phyloP scores from a whole-genome alignment of 2,329 filamentous ascomycete genomes.

The Tolypocladium amazonense region DNA sequence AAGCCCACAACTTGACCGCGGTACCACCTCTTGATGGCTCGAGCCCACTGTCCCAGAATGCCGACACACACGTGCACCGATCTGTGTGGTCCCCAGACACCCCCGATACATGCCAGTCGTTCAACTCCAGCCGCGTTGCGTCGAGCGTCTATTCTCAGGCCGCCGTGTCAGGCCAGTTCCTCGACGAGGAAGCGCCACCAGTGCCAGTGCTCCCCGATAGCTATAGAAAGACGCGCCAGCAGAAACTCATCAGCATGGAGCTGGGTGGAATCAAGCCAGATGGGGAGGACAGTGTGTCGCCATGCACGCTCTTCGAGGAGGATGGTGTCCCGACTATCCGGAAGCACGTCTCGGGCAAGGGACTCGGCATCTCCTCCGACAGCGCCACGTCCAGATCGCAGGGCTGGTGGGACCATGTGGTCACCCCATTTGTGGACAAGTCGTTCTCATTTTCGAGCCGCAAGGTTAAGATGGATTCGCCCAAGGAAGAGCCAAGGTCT shows the following conservation, averaged over 20 bases:
- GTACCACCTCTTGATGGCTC: not conserved
- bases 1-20: not conserved
- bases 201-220: conserved; percentile 45
- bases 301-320: conserved; percentile 61
- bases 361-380: conserved; percentile 25
- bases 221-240: conserved; percentile 22
- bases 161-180: conserved; percentile 23
- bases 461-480: conserved; percentile 19
- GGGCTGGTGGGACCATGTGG: conserved; percentile 73
- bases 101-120: conserved; percentile 35
- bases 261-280: conserved; percentile 18
- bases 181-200: conserved; percentile 38
- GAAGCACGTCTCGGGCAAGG: conserved; percentile 27
- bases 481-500: conserved; percentile 17
- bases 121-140: conserved; percentile 30
- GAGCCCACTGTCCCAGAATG: not conserved
- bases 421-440: conserved; percentile 53
- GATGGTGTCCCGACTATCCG: conserved; percentile 38
- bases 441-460: conserved; percentile 31
- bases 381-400: conserved; percentile 48
- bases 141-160: conserved; percentile 55
- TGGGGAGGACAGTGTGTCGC: conserved; percentile 44
- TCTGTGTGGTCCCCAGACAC: conserved; percentile 54
- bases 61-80: conserved; percentile 9
- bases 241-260: conserved; percentile 26